Base-by-base conservation (phyloP, 192 early-diverging fungal genomes). In the Cetraspora pellucida region DNA sequence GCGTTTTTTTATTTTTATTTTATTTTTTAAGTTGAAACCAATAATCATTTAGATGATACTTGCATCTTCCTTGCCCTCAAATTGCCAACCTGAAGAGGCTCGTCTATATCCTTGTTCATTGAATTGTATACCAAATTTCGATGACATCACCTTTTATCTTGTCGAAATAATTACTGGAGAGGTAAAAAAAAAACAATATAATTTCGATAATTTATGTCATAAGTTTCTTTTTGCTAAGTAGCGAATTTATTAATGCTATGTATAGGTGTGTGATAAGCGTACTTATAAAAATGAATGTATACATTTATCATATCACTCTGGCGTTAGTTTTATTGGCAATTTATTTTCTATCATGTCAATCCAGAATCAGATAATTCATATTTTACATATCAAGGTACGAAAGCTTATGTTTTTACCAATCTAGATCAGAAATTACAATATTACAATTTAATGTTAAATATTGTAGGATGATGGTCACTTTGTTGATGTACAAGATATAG, bases 341-440 rank as follows among this genome's bases (percentile, higher is more conserved):
- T 58, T 86, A 23, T 82, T 94, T 60, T 90, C 84, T 17, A 86
- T 94, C 57, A 87, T 90, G 72, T 87, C 90, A 21, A 85, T 92
- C n/a, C 88, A 92, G 75, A 82, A 92, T 67, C 92, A 94, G 59
- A 82, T 83, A 43, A 91, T 92, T 57, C 85, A 91, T 73, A 81
- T 93, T 23, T 79, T 88, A 27, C 85, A 89, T 52, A 83, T 91
- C 58, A 87, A 81, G 83, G 91, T 92, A 81, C 57, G 45, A 61
- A n/a, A n/a, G n/a, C n/a, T n/a, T n/a, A n/a, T n/a, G n/a, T n/a
- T n/a, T n/a, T n/a, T n/a, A n/a, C n/a, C n/a, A n/a, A n/a, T n/a
- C n/a, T n/a, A n/a, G n/a, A n/a, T n/a, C n/a, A n/a, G n/a, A n/a
- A n/a, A n/a, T n/a, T n/a, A n/a, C n/a, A n/a, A n/a, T n/a, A n/a